phyloP scores from a whole-genome alignment of 2,329 filamentous ascomycete genomes.

The Venturia aucupariae region DNA sequence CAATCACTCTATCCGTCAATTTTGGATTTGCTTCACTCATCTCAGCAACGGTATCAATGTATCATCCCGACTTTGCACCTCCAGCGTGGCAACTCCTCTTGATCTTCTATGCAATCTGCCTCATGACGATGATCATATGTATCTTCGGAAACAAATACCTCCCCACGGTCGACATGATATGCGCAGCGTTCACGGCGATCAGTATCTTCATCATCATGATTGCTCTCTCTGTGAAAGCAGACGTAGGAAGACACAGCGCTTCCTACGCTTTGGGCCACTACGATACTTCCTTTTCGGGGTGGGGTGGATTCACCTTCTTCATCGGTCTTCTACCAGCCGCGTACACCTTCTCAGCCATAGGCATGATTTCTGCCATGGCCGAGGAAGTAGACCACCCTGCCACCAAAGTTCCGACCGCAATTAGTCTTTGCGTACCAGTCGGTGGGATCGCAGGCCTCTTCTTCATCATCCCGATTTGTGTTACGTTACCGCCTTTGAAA shows the following conservation, averaged over 20 bases:
- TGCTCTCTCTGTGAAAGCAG: slow-evolving; percentile 48
- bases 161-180: slow-evolving; percentile 44
- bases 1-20: slow-evolving; percentile 54
- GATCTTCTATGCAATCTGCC: slow-evolving; percentile 60
- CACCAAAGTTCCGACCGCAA: slow-evolving; percentile 50
- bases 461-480: slow-evolving; percentile 68
- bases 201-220: slow-evolving; percentile 58
- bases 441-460: slow-evolving; percentile 58
- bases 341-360: slow-evolving; percentile 57
- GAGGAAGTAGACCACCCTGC: slow-evolving; percentile 41
- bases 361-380: slow-evolving; percentile 44
- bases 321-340: slow-evolving; percentile 59
- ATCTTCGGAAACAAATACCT: slow-evolving; percentile 58
- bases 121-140: slow-evolving; percentile 57
- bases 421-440: slow-evolving; percentile 35
- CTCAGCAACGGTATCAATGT: slow-evolving; percentile 47
- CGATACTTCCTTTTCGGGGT: slow-evolving; percentile 50
- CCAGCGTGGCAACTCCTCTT: slow-evolving; percentile 56
- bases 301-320: slow-evolving; percentile 65
- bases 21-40: slow-evolving; percentile 54
- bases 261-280: slow-evolving; percentile 61
- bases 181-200: slow-evolving; percentile 59
- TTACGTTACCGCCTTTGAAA: slow-evolving; percentile 60
- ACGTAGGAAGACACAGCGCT: slow-evolving; percentile 43
- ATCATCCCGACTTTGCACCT: slow-evolving; percentile 29